phyloP scores from a whole-genome alignment of 768 basidiomycete species.

The Rickenella mellea region DNA sequence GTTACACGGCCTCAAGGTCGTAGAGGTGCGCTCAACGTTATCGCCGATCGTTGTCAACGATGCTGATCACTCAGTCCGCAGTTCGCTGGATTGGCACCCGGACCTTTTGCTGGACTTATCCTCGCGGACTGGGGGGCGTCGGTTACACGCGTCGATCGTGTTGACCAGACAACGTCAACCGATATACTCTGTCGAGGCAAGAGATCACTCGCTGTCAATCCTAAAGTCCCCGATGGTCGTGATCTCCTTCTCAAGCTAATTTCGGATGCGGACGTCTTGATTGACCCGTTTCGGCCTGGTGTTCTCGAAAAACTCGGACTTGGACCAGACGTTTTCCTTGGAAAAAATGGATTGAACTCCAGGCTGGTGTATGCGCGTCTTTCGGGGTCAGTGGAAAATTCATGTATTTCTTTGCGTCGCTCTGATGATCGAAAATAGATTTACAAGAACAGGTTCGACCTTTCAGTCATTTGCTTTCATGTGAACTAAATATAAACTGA shows the following conservation, averaged over 20 bases:
- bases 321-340: slow-evolving; percentile 67
- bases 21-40: not conserved
- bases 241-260: slow-evolving; percentile 50
- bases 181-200: slow-evolving; percentile 66
- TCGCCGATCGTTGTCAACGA: not conserved
- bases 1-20: not conserved
- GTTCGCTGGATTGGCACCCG: slow-evolving; percentile 80
- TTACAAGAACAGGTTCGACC: slow-evolving; percentile 46
- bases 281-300: slow-evolving; percentile 79
- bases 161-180: slow-evolving; percentile 24
- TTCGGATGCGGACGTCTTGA: slow-evolving; percentile 61
- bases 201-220: slow-evolving; percentile 62
- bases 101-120: slow-evolving; percentile 68
- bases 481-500: not conserved
- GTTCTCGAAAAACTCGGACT: slow-evolving; percentile 71
- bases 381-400: slow-evolving; percentile 44
- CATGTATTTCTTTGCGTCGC: not conserved
- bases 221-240: slow-evolving; percentile 51
- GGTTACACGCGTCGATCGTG: slow-evolving; percentile 67
- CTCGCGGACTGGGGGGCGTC: slow-evolving; percentile 74
- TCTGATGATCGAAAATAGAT: slow-evolving; percentile 26
- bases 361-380: slow-evolving; percentile 67
- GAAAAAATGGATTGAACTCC: slow-evolving; percentile 46
- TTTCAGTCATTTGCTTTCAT: not conserved
- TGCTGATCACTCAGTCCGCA: slow-evolving; percentile 15